Evolutionary conservation across 805 yeast genomes (phyloP).

Genomic region (Clavispora vitiphila): DNA sequence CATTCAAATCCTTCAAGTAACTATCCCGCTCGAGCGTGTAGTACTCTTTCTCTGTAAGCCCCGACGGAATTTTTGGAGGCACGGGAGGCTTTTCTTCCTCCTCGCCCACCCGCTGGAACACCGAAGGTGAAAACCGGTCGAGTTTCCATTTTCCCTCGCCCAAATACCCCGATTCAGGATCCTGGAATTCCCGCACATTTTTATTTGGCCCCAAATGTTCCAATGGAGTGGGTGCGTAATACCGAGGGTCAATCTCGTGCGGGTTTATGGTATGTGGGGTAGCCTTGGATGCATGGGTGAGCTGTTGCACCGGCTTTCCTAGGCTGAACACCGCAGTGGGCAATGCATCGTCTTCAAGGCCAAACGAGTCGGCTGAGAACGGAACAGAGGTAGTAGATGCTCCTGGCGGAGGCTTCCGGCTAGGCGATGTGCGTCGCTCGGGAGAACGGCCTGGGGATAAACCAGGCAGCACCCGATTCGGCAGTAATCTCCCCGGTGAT

Average conservation of each 20-base stretch:
- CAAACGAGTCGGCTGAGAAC: constrained; percentile 41
- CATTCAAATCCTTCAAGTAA: constrained; percentile 34
- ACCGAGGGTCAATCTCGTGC: constrained; percentile 27
- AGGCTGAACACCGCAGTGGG: constrained; percentile 34
- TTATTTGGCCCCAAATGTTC: constrained; percentile 27
- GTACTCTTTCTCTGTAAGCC: constrained; percentile 38
- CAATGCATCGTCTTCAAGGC: constrained; percentile 24
- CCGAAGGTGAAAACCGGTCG: constrained; percentile 29
- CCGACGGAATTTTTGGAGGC: constrained; percentile 42
- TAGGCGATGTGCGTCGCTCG: not conserved
- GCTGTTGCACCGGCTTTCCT: constrained; percentile 30
- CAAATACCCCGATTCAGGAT: constrained; percentile 33
- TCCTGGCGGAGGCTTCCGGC: constrained; percentile 15
- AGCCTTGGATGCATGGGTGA: constrained; percentile 16
- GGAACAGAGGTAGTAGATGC: constrained; percentile 24
- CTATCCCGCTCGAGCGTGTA: constrained; percentile 37
- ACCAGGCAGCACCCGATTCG: too few species aligned
- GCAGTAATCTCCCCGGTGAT: not conserved
- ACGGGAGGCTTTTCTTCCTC: constrained; percentile 32
- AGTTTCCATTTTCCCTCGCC: constrained; percentile 32
- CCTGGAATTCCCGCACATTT: constrained; percentile 23
- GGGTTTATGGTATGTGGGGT: constrained; percentile 6
- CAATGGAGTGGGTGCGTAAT: constrained; percentile 46
- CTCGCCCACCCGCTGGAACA: constrained; percentile 27
- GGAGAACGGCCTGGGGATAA: too few species aligned